Evolutionary conservation across 2,329 filamentous ascomycete species (phyloP).

Genomic region (Epichloe baconii): DNA sequence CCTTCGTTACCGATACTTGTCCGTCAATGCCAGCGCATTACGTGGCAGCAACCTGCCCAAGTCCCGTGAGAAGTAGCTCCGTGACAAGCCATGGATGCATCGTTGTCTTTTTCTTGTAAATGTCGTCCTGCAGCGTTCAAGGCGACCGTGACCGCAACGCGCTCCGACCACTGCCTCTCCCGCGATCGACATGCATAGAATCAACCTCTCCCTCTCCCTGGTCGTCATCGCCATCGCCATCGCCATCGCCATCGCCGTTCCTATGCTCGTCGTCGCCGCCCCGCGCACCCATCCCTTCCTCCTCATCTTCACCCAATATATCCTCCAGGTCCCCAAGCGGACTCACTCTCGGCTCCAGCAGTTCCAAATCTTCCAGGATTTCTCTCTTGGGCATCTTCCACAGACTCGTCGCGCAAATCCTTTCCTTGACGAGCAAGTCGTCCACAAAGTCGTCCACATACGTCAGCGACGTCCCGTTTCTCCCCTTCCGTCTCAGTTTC

Average conservation of each 20-base stretch:
- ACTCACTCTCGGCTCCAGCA: constrained; percentile 75
- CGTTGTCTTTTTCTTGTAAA: background rate
- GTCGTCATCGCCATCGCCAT: constrained; percentile 10
- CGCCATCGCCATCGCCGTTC: constrained; percentile 10
- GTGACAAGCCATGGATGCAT: background rate
- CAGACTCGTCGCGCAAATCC: constrained; percentile 81
- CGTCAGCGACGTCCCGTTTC: constrained; percentile 63
- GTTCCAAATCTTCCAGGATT: constrained; percentile 75
- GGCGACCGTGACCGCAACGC: constrained; percentile 11
- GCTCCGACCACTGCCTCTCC: constrained; percentile 12
- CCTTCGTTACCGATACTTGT: background rate
- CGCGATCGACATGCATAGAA: constrained; percentile 26
- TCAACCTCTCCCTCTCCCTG: constrained; percentile 15
- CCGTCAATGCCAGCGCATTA: background rate
- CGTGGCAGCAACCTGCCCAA: background rate
- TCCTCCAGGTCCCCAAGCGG: constrained; percentile 69
- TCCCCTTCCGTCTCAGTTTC: constrained; percentile 67
- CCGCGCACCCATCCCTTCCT: constrained; percentile 20
- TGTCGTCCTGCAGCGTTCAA: background rate
- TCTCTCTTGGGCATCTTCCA: constrained; percentile 81
- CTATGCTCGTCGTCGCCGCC: constrained; percentile 10
- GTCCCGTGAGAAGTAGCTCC: background rate
- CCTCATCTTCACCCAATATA: constrained; percentile 48
- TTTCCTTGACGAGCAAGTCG: constrained; percentile 74
- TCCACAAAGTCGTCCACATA: constrained; percentile 90